Evolutionary conservation across 495 filamentous ascomycete genomes (phyloP), one percentile per base, ranked within the genome.

Genomic region (Xylaria curta): DNA sequence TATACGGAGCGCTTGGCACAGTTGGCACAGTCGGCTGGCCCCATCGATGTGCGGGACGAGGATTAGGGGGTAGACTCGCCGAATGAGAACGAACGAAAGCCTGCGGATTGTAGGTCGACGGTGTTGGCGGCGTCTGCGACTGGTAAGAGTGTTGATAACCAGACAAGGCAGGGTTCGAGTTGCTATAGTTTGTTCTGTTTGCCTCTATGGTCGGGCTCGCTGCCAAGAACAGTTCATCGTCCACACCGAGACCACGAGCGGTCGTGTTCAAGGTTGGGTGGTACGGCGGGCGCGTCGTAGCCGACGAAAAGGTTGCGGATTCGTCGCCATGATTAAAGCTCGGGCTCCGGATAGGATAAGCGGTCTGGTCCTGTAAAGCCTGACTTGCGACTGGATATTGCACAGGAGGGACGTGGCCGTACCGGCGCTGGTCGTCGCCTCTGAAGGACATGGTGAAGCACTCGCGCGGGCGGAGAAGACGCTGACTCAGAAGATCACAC

Each of bases 261-360:
- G 66, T 71, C 12, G 77, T 77, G 56, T 79, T 77, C 60, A 78
- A 66, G 12, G 76, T 77, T 12, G 76, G 76, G 53, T 74, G 76
- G 33, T 75, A 77, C 17, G 68, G 68, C 61, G 73, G 77, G 64
- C 74, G 80, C 76, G 72, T 80, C 75, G 59, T 75, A 40, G 76
- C 80, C 71, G 85, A 62, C 46, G 68, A 84, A 72, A 88, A 84
- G 60, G 80, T 83, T 28, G 75, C 78, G 46, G 86, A 85, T 79
- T 97, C 93, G 79, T 97, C 93, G 72, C 92, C 94, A 75, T 85
- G 89, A 77, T 94, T 91, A 81, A 91, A 95, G 79, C 94, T 95
- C 64, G 89, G 86, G 66, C 90, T 89, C 70, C 91, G 86, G 42
- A 87, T 82, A 56, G 85, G 78, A 73, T 83, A 82, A 26, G 76